Evolutionary conservation across 345 rosid species (phyloP).

Genomic region (Diplotaxis tenuifolia): DNA sequence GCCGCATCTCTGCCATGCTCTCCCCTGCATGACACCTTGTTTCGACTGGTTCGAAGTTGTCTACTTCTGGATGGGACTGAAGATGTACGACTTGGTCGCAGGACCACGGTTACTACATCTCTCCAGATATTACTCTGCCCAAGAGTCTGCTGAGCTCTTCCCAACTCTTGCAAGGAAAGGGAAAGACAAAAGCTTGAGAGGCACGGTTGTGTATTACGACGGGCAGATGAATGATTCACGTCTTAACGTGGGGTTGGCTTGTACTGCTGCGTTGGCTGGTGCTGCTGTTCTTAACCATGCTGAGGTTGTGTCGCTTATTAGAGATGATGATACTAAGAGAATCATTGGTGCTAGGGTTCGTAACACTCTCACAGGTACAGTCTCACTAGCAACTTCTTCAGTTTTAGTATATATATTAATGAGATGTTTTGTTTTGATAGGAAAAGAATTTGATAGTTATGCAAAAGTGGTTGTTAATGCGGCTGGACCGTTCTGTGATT

Average conservation of each 20-base stretch:
- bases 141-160: conserved; percentile 83
- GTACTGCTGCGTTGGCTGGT: conserved; percentile 90
- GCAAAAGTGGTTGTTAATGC: conserved; percentile 95
- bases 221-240: conserved; percentile 99
- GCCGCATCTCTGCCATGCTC: conserved; percentile 90
- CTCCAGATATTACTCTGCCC: conserved; percentile 81
- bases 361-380: conserved; percentile 76
- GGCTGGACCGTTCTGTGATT: conserved; percentile 94
- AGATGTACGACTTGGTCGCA: conserved; percentile 96
- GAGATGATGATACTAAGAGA: conserved; percentile 57
- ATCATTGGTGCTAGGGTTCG: conserved; percentile 81
- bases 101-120: conserved; percentile 78
- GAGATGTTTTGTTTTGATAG: conserved; percentile 39
- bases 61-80: conserved; percentile 95
- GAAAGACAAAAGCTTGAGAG: conserved; percentile 62
- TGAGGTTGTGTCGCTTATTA: conserved; percentile 74
- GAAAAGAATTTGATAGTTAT: conserved; percentile 76
- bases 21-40: conserved; percentile 99
- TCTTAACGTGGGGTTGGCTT: conserved; percentile 82
- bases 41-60: conserved; percentile 92
- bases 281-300: conserved; percentile 97
- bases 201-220: conserved; percentile 94
- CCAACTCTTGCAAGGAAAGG: conserved; percentile 92
- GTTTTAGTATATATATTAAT: not conserved
- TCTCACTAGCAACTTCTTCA: not conserved